These are phyloP conservation scores for Solanum virginianum DNA, from an alignment of 257 asterid genomes.

Conservation along the genomic window DNA sequence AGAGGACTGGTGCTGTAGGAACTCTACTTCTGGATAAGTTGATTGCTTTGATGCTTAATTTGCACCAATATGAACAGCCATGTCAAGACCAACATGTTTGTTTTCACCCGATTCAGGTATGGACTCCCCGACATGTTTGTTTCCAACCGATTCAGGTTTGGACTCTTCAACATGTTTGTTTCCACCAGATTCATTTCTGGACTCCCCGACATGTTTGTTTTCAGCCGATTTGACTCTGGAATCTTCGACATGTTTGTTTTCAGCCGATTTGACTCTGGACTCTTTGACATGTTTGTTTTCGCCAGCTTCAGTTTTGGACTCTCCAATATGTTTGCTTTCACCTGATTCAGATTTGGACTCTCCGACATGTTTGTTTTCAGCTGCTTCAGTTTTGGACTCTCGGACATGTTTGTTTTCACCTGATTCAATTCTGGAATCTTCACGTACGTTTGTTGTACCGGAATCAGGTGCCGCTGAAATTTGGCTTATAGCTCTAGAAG, in stretches of 20 bases:
- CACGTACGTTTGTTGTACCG: conserved; percentile 12
- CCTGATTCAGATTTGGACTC: conserved; percentile 23
- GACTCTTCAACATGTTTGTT: background rate
- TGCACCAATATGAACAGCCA: conserved; percentile 52
- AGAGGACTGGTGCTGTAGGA: background rate
- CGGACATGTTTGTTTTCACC: background rate
- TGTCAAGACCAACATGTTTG: conserved; percentile 29
- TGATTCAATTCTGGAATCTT: conserved; percentile 9
- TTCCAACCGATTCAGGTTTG: background rate
- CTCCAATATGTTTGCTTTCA: background rate
- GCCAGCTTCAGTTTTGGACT: background rate
- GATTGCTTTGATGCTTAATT: conserved; percentile 17
- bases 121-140: background rate
- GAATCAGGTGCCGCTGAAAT: conserved; percentile 18
- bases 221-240: background rate
- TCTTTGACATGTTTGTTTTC: background rate
- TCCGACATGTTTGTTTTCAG: background rate
- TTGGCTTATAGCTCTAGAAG: conserved; percentile 30
- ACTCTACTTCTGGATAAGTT: background rate
- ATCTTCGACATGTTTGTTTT: background rate
- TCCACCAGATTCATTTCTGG: background rate
- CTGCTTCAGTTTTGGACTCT: conserved; percentile 22
- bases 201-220: background rate
- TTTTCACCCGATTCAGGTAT: conserved; percentile 42
- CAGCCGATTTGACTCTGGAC: conserved; percentile 19